Percentiles rank a stretch among this genome's conserved stretches.
These are phyloP conservation scores for Sporothrix luriei DNA, from an alignment of 2,329 filamentous ascomycete genomes.

Conservation along the genomic window DNA sequence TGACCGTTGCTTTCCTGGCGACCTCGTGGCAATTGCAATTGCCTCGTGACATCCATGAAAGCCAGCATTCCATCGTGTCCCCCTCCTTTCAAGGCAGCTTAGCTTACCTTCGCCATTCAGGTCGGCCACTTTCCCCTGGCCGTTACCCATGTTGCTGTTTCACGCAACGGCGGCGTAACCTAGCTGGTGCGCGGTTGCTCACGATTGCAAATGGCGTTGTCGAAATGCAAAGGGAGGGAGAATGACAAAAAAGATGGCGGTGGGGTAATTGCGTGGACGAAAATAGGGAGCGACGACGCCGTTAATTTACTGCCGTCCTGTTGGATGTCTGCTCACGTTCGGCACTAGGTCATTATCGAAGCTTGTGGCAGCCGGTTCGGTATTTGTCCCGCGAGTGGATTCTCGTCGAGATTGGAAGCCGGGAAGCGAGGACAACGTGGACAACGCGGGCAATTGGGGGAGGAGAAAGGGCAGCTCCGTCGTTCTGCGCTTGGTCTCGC, in stretches of 20 bases:
- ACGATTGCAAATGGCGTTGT: not conserved
- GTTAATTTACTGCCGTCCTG: too few relatives aligned
- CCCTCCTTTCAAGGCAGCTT: constrained; percentile 43
- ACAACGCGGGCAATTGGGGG: not conserved
- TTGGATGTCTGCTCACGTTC: not conserved
- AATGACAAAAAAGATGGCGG: not conserved
- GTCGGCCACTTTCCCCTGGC: constrained; percentile 89
- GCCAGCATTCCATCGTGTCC: not conserved
- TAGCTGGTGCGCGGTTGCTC: not conserved
- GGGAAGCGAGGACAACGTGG: not conserved
- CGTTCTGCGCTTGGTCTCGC: not conserved
- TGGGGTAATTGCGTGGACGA: not conserved
- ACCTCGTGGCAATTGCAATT: not conserved
- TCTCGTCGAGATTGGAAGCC: not conserved
- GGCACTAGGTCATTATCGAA: constrained; percentile 25
- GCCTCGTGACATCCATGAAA: not conserved
- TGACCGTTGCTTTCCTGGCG: too few relatives aligned
- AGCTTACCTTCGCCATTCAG: constrained; percentile 87
- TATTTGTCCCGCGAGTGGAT: not conserved
- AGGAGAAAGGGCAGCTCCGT: not conserved
- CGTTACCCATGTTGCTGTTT: constrained; percentile 75
- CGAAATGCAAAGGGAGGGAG: not conserved
- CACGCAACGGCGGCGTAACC: not conserved
- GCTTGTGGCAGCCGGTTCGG: not conserved
- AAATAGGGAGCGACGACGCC: not conserved